Evolutionary conservation across 768 basidiomycete species (phyloP).

Genomic region (Crassisporium funariophilum): DNA sequence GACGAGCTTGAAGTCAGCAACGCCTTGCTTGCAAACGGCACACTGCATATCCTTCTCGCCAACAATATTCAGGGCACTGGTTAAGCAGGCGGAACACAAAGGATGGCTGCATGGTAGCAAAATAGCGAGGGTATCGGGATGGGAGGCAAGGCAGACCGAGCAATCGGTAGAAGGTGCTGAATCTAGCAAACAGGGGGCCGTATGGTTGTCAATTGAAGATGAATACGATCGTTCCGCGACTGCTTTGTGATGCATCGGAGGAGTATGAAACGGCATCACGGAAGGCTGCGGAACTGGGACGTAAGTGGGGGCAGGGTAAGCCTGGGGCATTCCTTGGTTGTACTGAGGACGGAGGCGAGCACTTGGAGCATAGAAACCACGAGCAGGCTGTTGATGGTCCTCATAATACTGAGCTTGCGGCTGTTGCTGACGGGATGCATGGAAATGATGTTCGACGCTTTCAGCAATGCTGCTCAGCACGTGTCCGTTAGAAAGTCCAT

Average conservation of each 20-base stretch:
- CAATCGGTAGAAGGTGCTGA: slow-evolving; percentile 41
- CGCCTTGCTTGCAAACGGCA: slow-evolving; percentile 72
- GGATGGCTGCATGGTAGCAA: slow-evolving; percentile 77
- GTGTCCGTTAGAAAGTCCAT: slow-evolving; percentile 24
- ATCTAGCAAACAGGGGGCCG: slow-evolving; percentile 8
- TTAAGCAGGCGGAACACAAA: slow-evolving; percentile 79
- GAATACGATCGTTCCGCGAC: slow-evolving; percentile 9
- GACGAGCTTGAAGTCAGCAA: slow-evolving; percentile 67
- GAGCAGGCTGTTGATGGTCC: slow-evolving; percentile 19
- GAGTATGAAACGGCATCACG: slow-evolving; percentile 15
- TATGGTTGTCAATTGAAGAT: slow-evolving; percentile 2
- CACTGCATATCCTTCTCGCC: slow-evolving; percentile 90
- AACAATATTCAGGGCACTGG: slow-evolving; percentile 85
- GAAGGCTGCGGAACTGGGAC: slow-evolving; percentile 19
- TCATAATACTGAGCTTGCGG: slow-evolving; percentile 22
- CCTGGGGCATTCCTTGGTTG: slow-evolving; percentile 19
- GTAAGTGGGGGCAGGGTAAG: slow-evolving; percentile 19
- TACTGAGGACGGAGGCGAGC: slow-evolving; percentile 16
- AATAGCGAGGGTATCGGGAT: slow-evolving; percentile 54
- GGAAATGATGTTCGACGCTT: slow-evolving; percentile 46
- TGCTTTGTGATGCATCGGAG: slow-evolving; percentile 6
- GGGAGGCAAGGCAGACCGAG: slow-evolving; percentile 60
- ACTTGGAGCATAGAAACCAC: slow-evolving; percentile 17
- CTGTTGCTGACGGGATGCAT: slow-evolving; percentile 32
- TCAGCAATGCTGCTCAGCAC: slow-evolving; percentile 39